These are phyloP conservation scores for Entelexis sorbosivorans DNA, from an alignment of 1,139 yeast genomes.

Conservation along the genomic window DNA sequence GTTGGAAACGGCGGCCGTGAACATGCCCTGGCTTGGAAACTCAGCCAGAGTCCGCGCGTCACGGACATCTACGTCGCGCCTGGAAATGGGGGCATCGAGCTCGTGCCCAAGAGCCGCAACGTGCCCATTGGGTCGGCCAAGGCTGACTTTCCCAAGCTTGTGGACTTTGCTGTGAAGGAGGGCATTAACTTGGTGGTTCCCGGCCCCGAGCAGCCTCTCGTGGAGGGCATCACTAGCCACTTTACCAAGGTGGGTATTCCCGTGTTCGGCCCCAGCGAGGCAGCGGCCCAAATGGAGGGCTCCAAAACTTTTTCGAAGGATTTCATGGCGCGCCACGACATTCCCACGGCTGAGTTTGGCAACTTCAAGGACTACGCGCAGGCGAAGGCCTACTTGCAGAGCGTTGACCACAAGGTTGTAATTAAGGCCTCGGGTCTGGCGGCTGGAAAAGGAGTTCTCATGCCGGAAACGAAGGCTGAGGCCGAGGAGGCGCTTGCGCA, in stretches of 20 bases:
- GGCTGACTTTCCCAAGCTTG: conserved; percentile 33
- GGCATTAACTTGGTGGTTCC: conserved; percentile 72
- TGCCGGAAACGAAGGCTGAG: conserved; percentile 75
- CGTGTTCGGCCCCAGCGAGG: conserved; percentile 86
- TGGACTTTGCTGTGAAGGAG: conserved; percentile 59
- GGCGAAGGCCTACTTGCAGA: conserved; percentile 60
- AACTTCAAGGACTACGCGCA: conserved; percentile 66
- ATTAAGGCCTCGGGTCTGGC: conserved; percentile 97
- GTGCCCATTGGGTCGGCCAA: conserved; percentile 55
- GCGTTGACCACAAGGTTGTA: conserved; percentile 66
- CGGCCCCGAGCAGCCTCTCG: conserved; percentile 98
- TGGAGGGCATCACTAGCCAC: conserved; percentile 71
- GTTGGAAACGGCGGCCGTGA: conserved; percentile 99
- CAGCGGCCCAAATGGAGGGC: conserved; percentile 94
- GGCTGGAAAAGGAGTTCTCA: conserved; percentile 96
- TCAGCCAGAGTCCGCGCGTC: conserved; percentile 67
- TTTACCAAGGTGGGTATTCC: conserved; percentile 76
- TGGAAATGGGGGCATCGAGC: conserved; percentile 88
- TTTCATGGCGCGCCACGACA: conserved; percentile 81
- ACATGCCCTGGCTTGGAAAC: conserved; percentile 91
- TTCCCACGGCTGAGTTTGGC: conserved; percentile 86
- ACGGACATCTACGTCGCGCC: conserved; percentile 79
- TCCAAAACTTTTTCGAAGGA: conserved; percentile 90
- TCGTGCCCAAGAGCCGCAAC: conserved; percentile 50
- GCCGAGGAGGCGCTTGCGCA: conserved; percentile 75